Base-by-base conservation (phyloP, 2,329 filamentous ascomycete species). In the Dothideomycetes sp. region DNA sequence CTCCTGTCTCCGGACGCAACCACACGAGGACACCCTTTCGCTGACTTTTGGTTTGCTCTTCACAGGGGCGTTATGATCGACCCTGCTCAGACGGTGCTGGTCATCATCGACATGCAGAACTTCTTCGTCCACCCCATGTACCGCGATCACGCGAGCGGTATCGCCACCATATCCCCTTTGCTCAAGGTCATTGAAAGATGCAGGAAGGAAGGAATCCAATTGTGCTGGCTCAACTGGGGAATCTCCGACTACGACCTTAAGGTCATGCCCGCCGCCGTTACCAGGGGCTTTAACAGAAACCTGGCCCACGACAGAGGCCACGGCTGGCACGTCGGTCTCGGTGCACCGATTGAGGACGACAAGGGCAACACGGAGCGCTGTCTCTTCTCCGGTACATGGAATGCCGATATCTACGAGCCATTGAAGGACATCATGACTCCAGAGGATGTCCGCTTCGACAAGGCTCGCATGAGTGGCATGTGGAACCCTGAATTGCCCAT, bases 361-460 rank as follows among this genome's bases (percentile, higher is more conserved):
- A 57, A 63, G 47, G 62, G 63, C 22, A 51, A 53, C 38, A 57
- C 62, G 45, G 62, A 62, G 23, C 52, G 61, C 39, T 64, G 61
- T 42, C 49, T 65, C 17, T 64, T 64, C 54, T 60, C 59, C 44
- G 59, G 59, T 9, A 62, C 60, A 3, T 65, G 61, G 63, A 65
- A 64, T 33, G 60, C 61, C 11, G 60, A 63, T 22, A 58, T 65
- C 10, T 66, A 64, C 48, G 56, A 59, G 13, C 61, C 62, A 3
- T 51, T 65, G 33, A 60, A 63, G 45, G 53, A 51, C 18, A 53
- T 55, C 35, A 56, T 59, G 38, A 54, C 54, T 13, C 54, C 55
- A n/a, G 50, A 57, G n/a, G 62, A 65, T 39, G 50, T 65, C 5
- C 60, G 62, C 49, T 65, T 66, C 49, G 60, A 65, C 50, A 65